Evolutionary conservation across 1,284 basidiomycete genomes (phyloP), one percentile per base, ranked within the genome.

Genomic region (Fistulinella cinereoalba): DNA sequence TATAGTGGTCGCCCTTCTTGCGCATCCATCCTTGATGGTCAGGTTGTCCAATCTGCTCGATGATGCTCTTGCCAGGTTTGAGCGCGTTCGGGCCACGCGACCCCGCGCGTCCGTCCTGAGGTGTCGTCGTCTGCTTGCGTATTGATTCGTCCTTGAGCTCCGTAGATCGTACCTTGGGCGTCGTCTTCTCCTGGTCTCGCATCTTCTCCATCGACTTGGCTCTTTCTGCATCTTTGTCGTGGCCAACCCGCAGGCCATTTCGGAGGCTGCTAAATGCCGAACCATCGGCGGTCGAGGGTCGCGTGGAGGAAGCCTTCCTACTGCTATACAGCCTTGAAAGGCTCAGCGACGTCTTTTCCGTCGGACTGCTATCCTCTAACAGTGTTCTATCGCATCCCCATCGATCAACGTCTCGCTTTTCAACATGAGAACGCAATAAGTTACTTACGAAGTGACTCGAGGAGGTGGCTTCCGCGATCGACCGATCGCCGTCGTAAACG

Each of bases 1-100:
- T 93, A 70, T 97, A 98, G 49, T 87, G 76, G 46, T 97, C 96
- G 16, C 92, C 91, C 70, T 86, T 92, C 79, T 99, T 99, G 65
- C 89, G 80, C 83, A 99, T 88, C 88, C 92, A 98, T 9, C 97
- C 94, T 21, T 78, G 74, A 64, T 90, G 83, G 69, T 97, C 94
- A 13, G 92, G 83, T 33, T 79, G 79, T 13, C 94, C 93, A 53
- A 97, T 94, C 69, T 94, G 89, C 51, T 90, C 83, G 40, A 96
- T 66, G 31, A 95, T 87, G 54, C 77, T 87, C 68, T 77, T 74
- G 0, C 85, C 85, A 33, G 77, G 73, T 62, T 81, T 82, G 49
- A 88, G 64, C 1, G 65, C 67, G 34, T 64, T 61, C 8, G 59
- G 62, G 37, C 59, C 66, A 11, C 51, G 56, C 7, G 49, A 46